These are phyloP conservation scores for Paecilomyces formosus DNA, from an alignment of 2,329 filamentous ascomycete genomes.

Conservation along the genomic window DNA sequence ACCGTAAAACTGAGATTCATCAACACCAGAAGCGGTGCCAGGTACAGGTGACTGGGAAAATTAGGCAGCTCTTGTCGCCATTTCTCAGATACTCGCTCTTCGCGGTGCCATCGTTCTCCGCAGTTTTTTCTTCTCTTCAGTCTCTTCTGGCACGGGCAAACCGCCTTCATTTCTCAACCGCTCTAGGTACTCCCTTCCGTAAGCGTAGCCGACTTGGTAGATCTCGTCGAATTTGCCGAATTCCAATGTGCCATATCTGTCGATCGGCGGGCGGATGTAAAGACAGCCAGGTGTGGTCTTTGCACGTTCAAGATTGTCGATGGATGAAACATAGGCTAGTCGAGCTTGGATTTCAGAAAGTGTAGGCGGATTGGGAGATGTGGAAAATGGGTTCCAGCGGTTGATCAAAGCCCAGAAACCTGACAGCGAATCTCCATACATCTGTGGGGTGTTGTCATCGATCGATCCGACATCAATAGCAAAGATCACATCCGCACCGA, in stretches of 20 bases:
- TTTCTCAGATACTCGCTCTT: constrained; percentile 61
- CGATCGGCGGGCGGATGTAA: constrained; percentile 94
- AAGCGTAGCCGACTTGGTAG: constrained; percentile 80
- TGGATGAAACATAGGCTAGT: constrained; percentile 87
- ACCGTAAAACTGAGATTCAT: background rate
- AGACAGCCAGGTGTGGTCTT: constrained; percentile 86
- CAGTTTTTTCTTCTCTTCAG: constrained; percentile 68
- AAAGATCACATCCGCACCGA: constrained; percentile 91
- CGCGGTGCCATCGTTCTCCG: constrained; percentile 72
- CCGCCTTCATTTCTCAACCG: constrained; percentile 71
- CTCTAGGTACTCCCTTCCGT: constrained; percentile 71
- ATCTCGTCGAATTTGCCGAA: constrained; percentile 98
- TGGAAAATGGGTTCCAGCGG: constrained; percentile 92
- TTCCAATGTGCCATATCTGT: constrained; percentile 86
- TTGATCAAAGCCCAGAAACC: constrained; percentile 94
- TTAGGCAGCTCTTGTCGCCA: background rate
- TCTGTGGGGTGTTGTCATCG: constrained; percentile 85
- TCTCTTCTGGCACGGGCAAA: constrained; percentile 62
- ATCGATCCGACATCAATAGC: constrained; percentile 89
- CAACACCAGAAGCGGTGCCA: background rate
- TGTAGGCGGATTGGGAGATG: constrained; percentile 83
- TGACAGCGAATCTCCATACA: constrained; percentile 87
- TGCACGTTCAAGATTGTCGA: constrained; percentile 87
- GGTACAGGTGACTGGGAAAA: background rate
- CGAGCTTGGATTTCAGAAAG: constrained; percentile 92